Evolutionary conservation across 495 filamentous ascomycete species (phyloP).

Genomic region (Xylaria castorea): DNA sequence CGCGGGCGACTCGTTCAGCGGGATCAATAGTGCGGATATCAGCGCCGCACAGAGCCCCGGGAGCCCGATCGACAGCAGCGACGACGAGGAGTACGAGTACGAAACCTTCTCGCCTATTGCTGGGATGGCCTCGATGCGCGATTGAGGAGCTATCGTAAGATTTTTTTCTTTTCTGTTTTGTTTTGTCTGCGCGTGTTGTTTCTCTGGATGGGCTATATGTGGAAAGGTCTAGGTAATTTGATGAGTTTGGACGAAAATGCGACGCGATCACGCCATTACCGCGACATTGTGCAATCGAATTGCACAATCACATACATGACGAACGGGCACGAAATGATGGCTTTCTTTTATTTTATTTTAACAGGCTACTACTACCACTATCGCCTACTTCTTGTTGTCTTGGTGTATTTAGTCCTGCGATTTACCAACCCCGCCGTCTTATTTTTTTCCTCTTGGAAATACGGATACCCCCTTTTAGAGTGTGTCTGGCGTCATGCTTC

Average conservation of each 20-base stretch:
- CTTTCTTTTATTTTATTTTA: conserved; percentile 21
- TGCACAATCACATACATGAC: conserved; percentile 31
- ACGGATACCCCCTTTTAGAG: conserved; percentile 42
- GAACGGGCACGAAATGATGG: conserved; percentile 11
- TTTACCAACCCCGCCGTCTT: not conserved
- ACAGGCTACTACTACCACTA: not conserved
- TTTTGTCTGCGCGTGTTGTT: conserved; percentile 18
- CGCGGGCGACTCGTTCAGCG: conserved; percentile 37
- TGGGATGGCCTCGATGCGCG: conserved; percentile 40
- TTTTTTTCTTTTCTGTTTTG: conserved; percentile 20
- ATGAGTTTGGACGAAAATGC: conserved; percentile 30
- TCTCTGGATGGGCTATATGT: conserved; percentile 24
- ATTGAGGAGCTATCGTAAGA: conserved; percentile 24
- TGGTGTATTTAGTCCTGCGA: conserved; percentile 23
- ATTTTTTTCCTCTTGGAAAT: not conserved
- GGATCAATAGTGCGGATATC: conserved; percentile 47
- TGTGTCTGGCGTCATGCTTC: conserved; percentile 32
- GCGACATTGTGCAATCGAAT: conserved; percentile 40
- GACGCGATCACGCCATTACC: conserved; percentile 44
- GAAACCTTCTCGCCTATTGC: conserved; percentile 40
- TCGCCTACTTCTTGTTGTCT: conserved; percentile 6
- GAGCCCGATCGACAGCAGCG: conserved; percentile 50
- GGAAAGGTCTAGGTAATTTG: conserved; percentile 20
- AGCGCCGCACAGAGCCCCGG: conserved; percentile 53
- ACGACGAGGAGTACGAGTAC: conserved; percentile 53